Evolutionary conservation across 2,329 filamentous ascomycete genomes (phyloP), one percentile per base, ranked within the genome.

Genomic region (Colletotrichum sp.): DNA sequence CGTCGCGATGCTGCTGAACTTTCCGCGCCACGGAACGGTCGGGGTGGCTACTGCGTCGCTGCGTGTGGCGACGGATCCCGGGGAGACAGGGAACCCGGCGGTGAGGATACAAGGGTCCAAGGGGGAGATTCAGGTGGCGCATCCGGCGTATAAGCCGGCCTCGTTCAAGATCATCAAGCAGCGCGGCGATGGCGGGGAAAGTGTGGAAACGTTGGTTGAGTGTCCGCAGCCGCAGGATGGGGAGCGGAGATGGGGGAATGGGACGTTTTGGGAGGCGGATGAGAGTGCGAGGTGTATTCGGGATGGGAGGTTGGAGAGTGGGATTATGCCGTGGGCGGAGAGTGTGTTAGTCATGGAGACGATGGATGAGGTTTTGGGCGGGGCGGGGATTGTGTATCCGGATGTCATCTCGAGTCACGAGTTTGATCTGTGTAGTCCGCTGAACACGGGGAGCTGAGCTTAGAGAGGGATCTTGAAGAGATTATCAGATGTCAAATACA

Each of bases 211-310:
- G 79, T 83, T 88, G 16, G 85, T 91, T 62, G 86, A 90, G 78
- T 90, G 87, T 80, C 88, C 89, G 13, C 88, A 91, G 62, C 90
- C 90, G 57, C 82, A 83, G 69, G 90, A 92, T 80, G 85, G 77
- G 84, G 87, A 29, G 81, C 85, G 85, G 16, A 79, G 80, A 77
- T 89, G 87, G 86, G 95, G 95, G 8, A 93, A 95, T 78, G 95
- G 95, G 62, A 97, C 97, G 94, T 96, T 95, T 86, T 96, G 93
- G 93, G 94, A 96, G 83, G 95, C 95, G 1, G 95, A 96, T 82
- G 95, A 95, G 87, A 93, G 91, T 78, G 95, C 93, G 30, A 89
- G 92, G 59, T 95, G 94, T 78, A 82, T 98, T 68, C 88, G 93
- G 52, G 95, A 97, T 82, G 95, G 95, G n/a, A 92, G 91, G 85